Evolutionary conservation across 345 rosid genomes (phyloP).

Genomic region (Aegle marmelos): DNA sequence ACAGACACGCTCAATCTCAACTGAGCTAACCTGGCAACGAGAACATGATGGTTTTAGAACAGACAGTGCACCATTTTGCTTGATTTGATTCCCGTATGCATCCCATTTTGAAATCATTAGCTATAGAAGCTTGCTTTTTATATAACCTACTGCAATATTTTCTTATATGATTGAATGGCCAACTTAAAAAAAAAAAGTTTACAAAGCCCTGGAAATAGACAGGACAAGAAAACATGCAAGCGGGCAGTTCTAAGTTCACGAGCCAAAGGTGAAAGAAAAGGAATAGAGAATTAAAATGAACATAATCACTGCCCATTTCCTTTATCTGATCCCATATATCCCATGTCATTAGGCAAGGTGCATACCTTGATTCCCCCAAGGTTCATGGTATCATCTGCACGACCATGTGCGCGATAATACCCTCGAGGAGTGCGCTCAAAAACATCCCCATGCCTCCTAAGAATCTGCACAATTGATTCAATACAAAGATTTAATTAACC

Average conservation of each 20-base stretch:
- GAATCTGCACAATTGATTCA: slow-evolving; percentile 39
- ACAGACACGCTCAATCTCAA: slow-evolving; percentile 88
- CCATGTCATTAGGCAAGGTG: slow-evolving; percentile 1
- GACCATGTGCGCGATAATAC: slow-evolving; percentile 92
- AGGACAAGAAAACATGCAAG: background rate
- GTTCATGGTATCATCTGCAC: slow-evolving; percentile 97
- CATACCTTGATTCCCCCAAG: slow-evolving; percentile 95
- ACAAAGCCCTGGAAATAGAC: background rate
- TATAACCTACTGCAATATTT: too few species aligned
- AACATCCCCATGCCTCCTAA: slow-evolving; percentile 93
- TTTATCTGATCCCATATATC: background rate
- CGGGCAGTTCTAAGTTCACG: background rate
- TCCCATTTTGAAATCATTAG: background rate
- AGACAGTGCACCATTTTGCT: background rate
- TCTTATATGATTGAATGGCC: background rate
- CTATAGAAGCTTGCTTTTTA: too few species aligned
- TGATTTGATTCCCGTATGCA: background rate
- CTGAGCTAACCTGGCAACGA: slow-evolving; percentile 72
- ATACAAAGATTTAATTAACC: background rate
- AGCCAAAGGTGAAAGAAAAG: background rate
- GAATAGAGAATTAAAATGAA: background rate
- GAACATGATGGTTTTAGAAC: background rate
- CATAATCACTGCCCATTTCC: background rate
- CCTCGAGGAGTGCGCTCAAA: slow-evolving; percentile 78
- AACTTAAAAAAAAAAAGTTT: background rate